These are phyloP conservation scores for Candida easanensis DNA, from an alignment of 805 yeast species.

Conservation along the genomic window DNA sequence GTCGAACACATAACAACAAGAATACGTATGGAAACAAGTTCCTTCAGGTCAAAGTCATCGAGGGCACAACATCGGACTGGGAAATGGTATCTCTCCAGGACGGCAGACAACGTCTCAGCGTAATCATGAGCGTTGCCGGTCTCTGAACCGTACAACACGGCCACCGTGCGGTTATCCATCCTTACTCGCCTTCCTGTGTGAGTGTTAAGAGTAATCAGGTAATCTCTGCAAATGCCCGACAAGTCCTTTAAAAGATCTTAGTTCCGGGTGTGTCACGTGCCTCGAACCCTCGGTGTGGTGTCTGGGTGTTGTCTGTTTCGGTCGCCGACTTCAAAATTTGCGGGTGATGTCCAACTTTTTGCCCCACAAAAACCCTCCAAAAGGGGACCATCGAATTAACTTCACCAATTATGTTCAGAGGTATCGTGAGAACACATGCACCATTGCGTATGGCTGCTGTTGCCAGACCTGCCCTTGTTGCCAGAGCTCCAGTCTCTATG, in stretches of 20 bases:
- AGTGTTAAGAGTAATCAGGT: no score
- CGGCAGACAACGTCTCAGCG: conserved; percentile 60
- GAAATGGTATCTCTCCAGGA: conserved; percentile 52
- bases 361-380: not conserved
- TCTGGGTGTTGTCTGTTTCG: conserved; percentile 6
- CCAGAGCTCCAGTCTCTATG: conserved; percentile 6
- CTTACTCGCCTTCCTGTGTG: no score
- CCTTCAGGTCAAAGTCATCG: conserved; percentile 58
- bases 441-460: conserved; percentile 8
- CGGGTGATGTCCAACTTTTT: not conserved
- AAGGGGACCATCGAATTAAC: no score
- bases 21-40: conserved; percentile 45
- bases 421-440: conserved; percentile 16
- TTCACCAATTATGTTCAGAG: conserved; percentile 23
- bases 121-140: conserved; percentile 89
- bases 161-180: conserved; percentile 35
- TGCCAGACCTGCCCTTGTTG: conserved; percentile 8
- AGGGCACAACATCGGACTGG: conserved; percentile 47
- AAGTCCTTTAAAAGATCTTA: no score
- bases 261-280: not conserved
- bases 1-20: conserved; percentile 75
- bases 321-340: conserved; percentile 4
- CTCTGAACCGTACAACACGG: conserved; percentile 84
- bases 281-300: not conserved
- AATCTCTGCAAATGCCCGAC: no score